These are phyloP conservation scores for Fistulinella cinereoalba DNA, from an alignment of 1,284 basidiomycete genomes.

Conservation along the genomic window DNA sequence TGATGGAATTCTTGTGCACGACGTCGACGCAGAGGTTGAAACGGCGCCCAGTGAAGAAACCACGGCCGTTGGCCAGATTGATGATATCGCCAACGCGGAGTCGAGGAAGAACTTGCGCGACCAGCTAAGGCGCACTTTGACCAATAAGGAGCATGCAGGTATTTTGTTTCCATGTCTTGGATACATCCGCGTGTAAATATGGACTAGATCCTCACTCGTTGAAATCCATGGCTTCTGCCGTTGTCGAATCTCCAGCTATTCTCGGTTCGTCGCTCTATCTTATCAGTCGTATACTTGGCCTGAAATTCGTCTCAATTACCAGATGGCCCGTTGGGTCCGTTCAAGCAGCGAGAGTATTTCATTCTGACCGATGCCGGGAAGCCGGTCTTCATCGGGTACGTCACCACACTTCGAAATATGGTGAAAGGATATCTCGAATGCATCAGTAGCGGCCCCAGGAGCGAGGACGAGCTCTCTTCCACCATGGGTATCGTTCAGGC, in stretches of 20 bases:
- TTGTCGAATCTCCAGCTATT: conserved; percentile 12
- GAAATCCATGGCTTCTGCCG: conserved; percentile 13
- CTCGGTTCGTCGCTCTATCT: conserved; percentile 8
- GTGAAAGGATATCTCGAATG: background rate
- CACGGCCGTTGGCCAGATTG: conserved; percentile 43
- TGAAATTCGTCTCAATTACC: conserved; percentile 12
- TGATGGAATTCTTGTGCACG: conserved; percentile 66
- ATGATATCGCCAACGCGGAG: conserved; percentile 47
- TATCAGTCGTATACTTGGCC: background rate
- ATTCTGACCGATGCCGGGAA: conserved; percentile 94
- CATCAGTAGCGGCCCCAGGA: conserved; percentile 45
- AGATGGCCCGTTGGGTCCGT: conserved; percentile 33
- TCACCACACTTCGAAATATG: background rate
- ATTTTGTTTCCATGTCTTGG: background rate
- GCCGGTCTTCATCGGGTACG: conserved; percentile 82
- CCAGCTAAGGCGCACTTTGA: conserved; percentile 65
- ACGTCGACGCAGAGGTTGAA: conserved; percentile 58
- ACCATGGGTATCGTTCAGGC: conserved; percentile 94
- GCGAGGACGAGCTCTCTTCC: conserved; percentile 64
- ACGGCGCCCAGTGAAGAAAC: conserved; percentile 49
- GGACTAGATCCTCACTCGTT: conserved; percentile 12
- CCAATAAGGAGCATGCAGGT: conserved; percentile 40
- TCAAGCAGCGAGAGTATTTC: conserved; percentile 79
- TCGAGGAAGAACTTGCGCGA: conserved; percentile 66
- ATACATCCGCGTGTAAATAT: conserved; percentile 1